Conservation (phyloP, 257 asterid genomes). For the Jacaranda mimosifolia region DNA sequence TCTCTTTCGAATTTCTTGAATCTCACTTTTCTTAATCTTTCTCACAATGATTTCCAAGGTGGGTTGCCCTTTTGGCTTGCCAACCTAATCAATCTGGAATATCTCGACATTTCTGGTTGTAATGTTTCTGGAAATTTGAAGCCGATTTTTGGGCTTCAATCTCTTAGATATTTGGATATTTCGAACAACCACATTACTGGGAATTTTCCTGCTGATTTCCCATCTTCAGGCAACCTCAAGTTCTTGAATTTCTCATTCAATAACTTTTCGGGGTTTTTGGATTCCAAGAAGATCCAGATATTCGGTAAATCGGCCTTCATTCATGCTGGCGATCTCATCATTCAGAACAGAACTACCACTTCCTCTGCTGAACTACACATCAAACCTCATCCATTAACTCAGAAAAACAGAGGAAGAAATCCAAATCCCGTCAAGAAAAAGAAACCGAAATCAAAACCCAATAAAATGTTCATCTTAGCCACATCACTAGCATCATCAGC, state of each 20-base stretch:
- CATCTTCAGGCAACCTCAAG: slow-evolving; percentile 50
- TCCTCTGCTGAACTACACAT: slow-evolving; percentile 47
- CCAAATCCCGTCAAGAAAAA: slow-evolving; percentile 18
- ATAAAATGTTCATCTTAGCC: slow-evolving; percentile 36
- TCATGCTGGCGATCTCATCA: slow-evolving; percentile 57
- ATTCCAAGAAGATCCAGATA: slow-evolving; percentile 37
- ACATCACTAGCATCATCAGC: slow-evolving; percentile 52
- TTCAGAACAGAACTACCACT: slow-evolving; percentile 12
- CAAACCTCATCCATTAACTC: slow-evolving; percentile 43
- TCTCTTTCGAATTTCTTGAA: slow-evolving; percentile 49
- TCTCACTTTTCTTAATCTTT: slow-evolving; percentile 61
- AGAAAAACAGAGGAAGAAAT: slow-evolving; percentile 28
- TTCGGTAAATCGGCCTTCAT: slow-evolving; percentile 65
- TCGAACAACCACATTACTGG: slow-evolving; percentile 64
- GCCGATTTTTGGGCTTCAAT: slow-evolving; percentile 54
- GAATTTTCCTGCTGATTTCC: slow-evolving; percentile 71
- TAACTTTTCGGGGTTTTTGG: slow-evolving; percentile 60
- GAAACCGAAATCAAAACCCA: slow-evolving; percentile 43
- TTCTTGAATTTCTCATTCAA: slow-evolving; percentile 84
- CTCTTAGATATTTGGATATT: slow-evolving; percentile 61
- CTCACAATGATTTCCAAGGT: slow-evolving; percentile 58
- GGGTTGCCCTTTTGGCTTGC: slow-evolving; percentile 57
- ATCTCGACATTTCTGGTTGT: slow-evolving; percentile 68
- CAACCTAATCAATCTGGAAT: slow-evolving; percentile 69
- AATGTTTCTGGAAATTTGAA: slow-evolving; percentile 60